phyloP scores from a whole-genome alignment of 1,139 yeast species.

The Geotrichum aggregatum region DNA sequence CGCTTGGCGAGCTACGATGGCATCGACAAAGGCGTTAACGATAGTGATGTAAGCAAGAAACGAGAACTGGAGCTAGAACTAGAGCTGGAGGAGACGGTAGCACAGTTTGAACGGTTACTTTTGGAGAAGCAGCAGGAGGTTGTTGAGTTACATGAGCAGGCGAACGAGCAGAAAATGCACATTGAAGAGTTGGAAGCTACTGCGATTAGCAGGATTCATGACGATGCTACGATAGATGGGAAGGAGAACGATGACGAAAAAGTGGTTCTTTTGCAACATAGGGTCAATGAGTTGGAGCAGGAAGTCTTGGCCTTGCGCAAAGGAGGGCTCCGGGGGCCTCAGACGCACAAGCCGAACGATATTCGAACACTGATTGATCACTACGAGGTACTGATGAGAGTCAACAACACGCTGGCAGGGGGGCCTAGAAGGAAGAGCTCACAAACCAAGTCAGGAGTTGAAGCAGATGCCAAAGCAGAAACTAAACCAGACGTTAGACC shows the following conservation, averaged over 20 bases:
- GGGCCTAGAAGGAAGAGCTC: background rate
- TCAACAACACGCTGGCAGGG: background rate
- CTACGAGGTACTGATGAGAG: conserved; percentile 17
- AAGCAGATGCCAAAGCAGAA: no score
- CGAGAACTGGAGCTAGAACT: background rate
- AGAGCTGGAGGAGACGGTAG: conserved; percentile 9
- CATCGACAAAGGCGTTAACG: background rate
- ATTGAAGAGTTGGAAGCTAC: conserved; percentile 18
- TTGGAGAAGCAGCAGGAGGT: conserved; percentile 7
- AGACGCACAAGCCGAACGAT: conserved; percentile 1
- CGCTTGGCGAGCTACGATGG: conserved; percentile 9
- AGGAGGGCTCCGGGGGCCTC: background rate
- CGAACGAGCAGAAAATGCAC: conserved; percentile 3
- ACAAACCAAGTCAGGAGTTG: no score
- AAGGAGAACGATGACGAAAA: background rate
- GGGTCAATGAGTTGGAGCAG: conserved; percentile 5
- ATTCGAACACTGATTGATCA: conserved; percentile 18
- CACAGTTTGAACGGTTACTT: conserved; percentile 18
- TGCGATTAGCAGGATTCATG: conserved; percentile 12
- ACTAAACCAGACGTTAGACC: no score
- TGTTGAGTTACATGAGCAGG: background rate
- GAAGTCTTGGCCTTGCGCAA: conserved; percentile 6
- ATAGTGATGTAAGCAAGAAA: conserved; percentile 5
- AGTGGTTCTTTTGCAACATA: background rate
- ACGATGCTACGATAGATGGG: background rate